phyloP scores from a whole-genome alignment of 352 stramenopile genomes.

The Pythium dissimile region DNA sequence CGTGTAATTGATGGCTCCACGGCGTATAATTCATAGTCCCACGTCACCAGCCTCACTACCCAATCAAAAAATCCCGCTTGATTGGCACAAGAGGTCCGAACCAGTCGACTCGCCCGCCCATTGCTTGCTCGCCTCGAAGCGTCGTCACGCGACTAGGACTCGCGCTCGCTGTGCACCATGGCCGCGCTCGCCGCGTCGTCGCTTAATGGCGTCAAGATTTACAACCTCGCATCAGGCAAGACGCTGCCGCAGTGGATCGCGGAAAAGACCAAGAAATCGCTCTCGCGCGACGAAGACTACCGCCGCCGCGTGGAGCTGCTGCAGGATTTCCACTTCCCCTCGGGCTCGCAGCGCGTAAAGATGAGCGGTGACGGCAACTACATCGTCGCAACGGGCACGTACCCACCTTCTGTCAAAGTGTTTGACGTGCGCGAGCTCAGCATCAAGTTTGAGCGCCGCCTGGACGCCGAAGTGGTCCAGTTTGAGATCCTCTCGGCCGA shows the following conservation, averaged over 20 bases:
- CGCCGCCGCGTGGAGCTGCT: conserved; percentile 96
- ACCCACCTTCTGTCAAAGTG: conserved; percentile 96
- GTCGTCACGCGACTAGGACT: conserved; percentile 1
- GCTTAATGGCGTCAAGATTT: conserved; percentile 94
- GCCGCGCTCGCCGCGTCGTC: conserved; percentile 76
- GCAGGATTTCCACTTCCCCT: conserved; percentile 98
- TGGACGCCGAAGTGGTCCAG: conserved; percentile 97
- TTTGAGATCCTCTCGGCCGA: conserved; percentile 94
- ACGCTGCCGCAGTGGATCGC: conserved; percentile 93
- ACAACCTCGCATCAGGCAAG: conserved; percentile 94
- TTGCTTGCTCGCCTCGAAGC: conserved; percentile 2
- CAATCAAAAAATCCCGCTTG: no score
- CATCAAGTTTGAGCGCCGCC: conserved; percentile 98
- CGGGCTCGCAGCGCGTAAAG: conserved; percentile 91
- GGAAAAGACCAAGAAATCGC: conserved; percentile 83
- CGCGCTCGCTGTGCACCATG: conserved; percentile 37
- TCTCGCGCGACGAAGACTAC: conserved; percentile 83
- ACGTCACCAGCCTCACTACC: conserved; percentile 10
- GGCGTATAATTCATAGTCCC: not conserved
- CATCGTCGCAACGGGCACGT: conserved; percentile 95
- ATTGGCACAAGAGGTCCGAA: conserved; percentile 26
- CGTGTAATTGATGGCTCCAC: not conserved
- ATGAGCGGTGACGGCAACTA: conserved; percentile 95
- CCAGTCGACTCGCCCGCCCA: conserved; percentile 15
- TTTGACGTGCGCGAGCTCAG: conserved; percentile 94